A percentile compares a stretch with the other conserved stretches of the same genome.
Evolutionary conservation across 805 yeast species (phyloP).

Genomic region (Lipomyces yamadae): DNA sequence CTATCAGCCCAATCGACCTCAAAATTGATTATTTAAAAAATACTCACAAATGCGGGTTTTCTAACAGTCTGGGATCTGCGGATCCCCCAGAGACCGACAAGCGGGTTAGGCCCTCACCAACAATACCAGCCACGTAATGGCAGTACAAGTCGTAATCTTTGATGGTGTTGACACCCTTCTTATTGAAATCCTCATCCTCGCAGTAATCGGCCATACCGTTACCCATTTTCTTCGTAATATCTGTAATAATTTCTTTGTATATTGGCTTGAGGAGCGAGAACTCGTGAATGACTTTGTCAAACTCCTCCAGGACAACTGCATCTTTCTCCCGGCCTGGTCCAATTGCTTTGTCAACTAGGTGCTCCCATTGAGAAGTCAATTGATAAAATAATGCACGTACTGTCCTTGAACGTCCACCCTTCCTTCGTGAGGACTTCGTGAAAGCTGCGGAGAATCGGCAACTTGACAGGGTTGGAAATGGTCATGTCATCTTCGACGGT

Average conservation of each 20-base stretch:
- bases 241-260: conserved; percentile 77
- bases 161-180: conserved; percentile 76
- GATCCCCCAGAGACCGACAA: conserved; percentile 77
- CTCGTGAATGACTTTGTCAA: conserved; percentile 69
- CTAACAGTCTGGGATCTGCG: conserved; percentile 58
- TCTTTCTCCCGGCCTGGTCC: conserved; percentile 76
- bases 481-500: conserved; percentile 97
- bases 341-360: not conserved
- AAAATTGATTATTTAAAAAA: too few relatives aligned
- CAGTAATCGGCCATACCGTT: conserved; percentile 95
- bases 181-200: conserved; percentile 73
- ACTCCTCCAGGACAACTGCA: conserved; percentile 77
- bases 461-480: conserved; percentile 68
- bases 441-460: conserved; percentile 74
- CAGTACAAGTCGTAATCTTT: conserved; percentile 90
- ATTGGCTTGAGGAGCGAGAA: conserved; percentile 72
- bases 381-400: conserved; percentile 32
- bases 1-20: not conserved
- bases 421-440: conserved; percentile 61
- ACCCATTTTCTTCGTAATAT: conserved; percentile 86
- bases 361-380: not conserved
- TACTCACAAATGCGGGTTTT: conserved; percentile 55
- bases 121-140: conserved; percentile 96
- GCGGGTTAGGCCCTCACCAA: conserved; percentile 92
- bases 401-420: conserved; percentile 84